Evolutionary conservation across 208 protist genomes (phyloP), one percentile per base, ranked within the genome.

Genomic region (Trypanosoma vivax): DNA sequence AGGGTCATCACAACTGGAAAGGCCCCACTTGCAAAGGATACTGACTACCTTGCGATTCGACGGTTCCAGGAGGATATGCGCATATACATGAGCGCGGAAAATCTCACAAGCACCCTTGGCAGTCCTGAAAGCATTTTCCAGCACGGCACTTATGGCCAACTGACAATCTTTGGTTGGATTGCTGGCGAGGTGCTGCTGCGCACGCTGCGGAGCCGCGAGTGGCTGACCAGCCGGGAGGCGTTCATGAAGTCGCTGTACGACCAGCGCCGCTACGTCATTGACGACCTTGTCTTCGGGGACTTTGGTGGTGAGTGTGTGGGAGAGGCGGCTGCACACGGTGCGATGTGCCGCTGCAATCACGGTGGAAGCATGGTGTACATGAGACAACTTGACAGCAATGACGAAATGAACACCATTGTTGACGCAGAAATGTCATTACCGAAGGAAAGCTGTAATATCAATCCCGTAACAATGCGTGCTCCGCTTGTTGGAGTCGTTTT

Each of bases 151-250:
- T 40, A 47, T 18, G 59, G 65, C 2, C 53, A 66, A 29, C 39
- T 56, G 25, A 77, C 71, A 58, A 41, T 85, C 18, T 33, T 39
- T 5, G 73, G 77, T 11, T 85, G 77, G 73, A 24, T 81, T 13
- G 21, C 31, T 10, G 77, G 61, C 16, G 65, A 55, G 23, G 50
- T 65, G 33, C 13, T 81, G 3, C 2, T 61, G 24, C 19, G 43
- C 34, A 50, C 64, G 3, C 40, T 85, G 14, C 28, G 24, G 11
- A 37, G 50, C 6, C 38, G 60, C 5, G 27, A 49, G 21, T 59
- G 23, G 42, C 14, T 70, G 48, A 52, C 6, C 7, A 33, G 24
- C 18, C 9, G 47, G 1, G 4, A 50, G 3, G 30, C 40, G 1
- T 73, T 73, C 29, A 24, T n/a, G 40, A 35, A 41, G 16, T 60